Conservation (phyloP, 345 rosid species). For the Eucalyptus globulus region DNA sequence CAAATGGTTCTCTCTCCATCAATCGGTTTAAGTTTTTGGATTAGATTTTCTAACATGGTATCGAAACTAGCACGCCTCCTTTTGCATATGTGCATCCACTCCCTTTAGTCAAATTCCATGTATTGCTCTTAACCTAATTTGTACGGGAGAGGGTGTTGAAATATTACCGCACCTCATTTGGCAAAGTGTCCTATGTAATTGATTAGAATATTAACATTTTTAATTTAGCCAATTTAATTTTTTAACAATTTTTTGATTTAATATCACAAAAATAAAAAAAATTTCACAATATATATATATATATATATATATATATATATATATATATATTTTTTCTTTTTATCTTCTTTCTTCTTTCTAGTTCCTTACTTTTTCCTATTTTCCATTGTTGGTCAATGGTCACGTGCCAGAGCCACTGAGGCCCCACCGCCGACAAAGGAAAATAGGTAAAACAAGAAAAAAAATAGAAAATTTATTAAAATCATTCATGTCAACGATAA, state of each 20-base stretch:
- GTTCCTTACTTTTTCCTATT: not conserved
- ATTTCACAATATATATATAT: too few relatives aligned
- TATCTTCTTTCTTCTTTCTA: not conserved
- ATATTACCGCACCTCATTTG: not conserved
- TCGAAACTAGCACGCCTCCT: fast-evolving
- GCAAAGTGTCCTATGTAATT: not conserved
- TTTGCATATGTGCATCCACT: not conserved
- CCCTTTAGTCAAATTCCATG: not conserved
- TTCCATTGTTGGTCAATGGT: not conserved
- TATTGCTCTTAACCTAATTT: not conserved
- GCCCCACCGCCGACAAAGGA: not conserved
- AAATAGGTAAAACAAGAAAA: not conserved
- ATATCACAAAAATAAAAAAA: too few relatives aligned
- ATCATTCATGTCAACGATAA: fast-evolving
- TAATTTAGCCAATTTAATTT: not conserved
- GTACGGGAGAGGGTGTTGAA: not conserved
- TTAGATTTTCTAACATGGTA: not conserved
- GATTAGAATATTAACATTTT: not conserved
- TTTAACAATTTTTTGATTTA: not conserved
- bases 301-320: too few relatives aligned
- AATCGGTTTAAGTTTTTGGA: not conserved
- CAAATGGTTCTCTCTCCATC: not conserved
- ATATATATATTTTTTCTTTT: not conserved
- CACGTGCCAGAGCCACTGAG: not conserved
- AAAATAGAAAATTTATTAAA: not conserved